Conservation (phyloP, 2,329 filamentous ascomycete genomes). For the Cercospora sp. region DNA sequence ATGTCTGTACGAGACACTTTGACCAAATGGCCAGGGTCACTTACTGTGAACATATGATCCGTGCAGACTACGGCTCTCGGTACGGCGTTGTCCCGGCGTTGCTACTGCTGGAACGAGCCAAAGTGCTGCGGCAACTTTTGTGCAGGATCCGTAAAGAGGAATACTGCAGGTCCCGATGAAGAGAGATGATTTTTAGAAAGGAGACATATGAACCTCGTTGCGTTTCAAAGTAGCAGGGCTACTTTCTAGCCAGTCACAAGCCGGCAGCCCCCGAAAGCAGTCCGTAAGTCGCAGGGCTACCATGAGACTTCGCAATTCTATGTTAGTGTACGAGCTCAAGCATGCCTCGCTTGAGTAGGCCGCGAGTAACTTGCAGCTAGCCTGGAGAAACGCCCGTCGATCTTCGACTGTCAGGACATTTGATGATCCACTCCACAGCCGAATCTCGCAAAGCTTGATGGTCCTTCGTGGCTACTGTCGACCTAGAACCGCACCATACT, state of each 20-base stretch:
- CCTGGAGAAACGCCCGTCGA: not conserved
- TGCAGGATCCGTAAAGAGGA: not conserved
- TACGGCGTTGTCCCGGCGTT: not conserved
- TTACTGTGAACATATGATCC: not conserved
- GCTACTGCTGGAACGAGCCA: not conserved
- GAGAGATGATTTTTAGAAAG: not conserved
- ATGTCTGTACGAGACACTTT: not conserved
- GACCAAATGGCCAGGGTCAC: not conserved
- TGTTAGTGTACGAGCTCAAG: not conserved
- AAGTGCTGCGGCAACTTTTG: not conserved
- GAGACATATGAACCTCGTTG: not conserved
- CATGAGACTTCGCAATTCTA: not conserved
- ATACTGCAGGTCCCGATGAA: not conserved
- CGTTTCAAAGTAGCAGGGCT: not conserved
- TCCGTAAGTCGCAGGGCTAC: not conserved
- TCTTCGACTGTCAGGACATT: not conserved
- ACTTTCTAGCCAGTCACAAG: not conserved
- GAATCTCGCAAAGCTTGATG: not conserved
- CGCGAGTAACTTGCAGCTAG: not conserved
- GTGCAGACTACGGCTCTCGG: not conserved
- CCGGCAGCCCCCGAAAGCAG: not conserved
- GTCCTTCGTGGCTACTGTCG: not conserved
- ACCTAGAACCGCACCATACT: not conserved
- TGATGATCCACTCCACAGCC: not conserved
- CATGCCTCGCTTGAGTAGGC: not conserved